Evolutionary conservation across 768 basidiomycete species (phyloP).

Genomic region (Russula dissimulans): DNA sequence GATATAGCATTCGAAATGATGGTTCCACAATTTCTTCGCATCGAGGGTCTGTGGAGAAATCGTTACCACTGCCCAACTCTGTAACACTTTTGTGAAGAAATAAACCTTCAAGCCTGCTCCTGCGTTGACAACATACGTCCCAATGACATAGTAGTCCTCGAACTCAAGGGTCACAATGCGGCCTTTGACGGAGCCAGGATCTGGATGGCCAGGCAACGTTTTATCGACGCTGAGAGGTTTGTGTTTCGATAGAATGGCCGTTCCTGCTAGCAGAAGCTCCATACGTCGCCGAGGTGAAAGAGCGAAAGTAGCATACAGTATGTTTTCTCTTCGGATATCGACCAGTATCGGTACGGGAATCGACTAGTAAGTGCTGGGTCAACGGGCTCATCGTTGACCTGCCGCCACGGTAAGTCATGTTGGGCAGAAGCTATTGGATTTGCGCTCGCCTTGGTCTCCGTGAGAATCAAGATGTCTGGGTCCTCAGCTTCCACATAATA

Average conservation of each 20-base stretch:
- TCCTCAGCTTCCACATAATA: slow-evolving; percentile 79
- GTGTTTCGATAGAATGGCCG: slow-evolving; percentile 69
- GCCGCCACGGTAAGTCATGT: background rate
- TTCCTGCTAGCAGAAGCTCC: slow-evolving; percentile 48
- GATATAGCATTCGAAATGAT: slow-evolving; percentile 65
- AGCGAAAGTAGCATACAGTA: slow-evolving; percentile 43
- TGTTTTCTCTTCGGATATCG: slow-evolving; percentile 67
- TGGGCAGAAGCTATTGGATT: background rate
- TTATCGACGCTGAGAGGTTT: slow-evolving; percentile 58
- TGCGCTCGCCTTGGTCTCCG: slow-evolving; percentile 66
- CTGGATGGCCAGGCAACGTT: slow-evolving; percentile 67
- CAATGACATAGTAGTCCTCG: slow-evolving; percentile 54
- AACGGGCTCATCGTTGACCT: slow-evolving; percentile 66
- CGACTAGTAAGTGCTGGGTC: slow-evolving; percentile 47
- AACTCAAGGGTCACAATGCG: slow-evolving; percentile 81
- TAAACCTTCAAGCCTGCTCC: slow-evolving; percentile 57
- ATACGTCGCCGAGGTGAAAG: background rate
- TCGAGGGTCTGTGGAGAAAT: slow-evolving; percentile 49
- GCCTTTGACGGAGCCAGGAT: slow-evolving; percentile 55
- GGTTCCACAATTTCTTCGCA: slow-evolving; percentile 71
- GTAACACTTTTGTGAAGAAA: background rate
- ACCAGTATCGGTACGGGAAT: slow-evolving; percentile 70
- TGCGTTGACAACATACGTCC: slow-evolving; percentile 81
- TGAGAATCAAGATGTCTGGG: slow-evolving; percentile 74
- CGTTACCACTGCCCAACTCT: background rate